Base-by-base conservation (phyloP, 1,284 basidiomycete species). In the Melampsora americana region DNA sequence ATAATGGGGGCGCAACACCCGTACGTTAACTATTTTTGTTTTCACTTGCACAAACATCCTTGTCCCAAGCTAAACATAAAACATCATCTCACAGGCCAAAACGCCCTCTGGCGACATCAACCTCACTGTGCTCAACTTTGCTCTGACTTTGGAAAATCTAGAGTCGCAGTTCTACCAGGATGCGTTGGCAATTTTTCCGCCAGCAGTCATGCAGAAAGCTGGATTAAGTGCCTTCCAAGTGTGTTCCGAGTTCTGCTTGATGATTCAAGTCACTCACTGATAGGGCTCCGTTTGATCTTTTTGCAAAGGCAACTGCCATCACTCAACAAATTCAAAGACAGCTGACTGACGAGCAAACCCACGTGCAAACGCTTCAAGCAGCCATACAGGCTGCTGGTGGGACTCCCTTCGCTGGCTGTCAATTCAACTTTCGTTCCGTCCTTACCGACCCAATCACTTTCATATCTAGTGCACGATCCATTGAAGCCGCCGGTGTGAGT, bases 391-490 rank as follows among this genome's bases (percentile, higher is more conserved):
- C 46, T 3, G 70, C 70, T 5, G 70, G 70, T 16, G 70, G 44
- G 12, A 59, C 50, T 16, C 70, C 70, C 18, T 73, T 73, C 46
- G 44, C 70, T n/a, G 70, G 70, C 9, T 73, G 70, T 35, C 70
- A 66, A 66, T 73, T 73, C 50, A 66, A 73, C 62, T 73, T 73
- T 65, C 70, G 70, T 53, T 73, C 70, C n/a, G 62, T 73, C 46
- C 50, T 73, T 18, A 66, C 62, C 16, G 70, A 73, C 35, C 70
- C 70, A 2, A 66, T 73, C 42, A 73, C 70, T 14, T 73, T 73
- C 30, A 44, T 73, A 7, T 60, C 70, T 30, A 64, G 60, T 1
- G 70, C 70, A 35, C 62, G 70, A 6, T 56, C 70, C 14, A 73
- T 73, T 35, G 70, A 73, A 59, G 61, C 61, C 14, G 70, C 70